A percentile compares a stretch with the other conserved stretches of the same genome.
Conservation (phyloP, 139 green algal species). For the Deuterostichococcus epilithicus region DNA sequence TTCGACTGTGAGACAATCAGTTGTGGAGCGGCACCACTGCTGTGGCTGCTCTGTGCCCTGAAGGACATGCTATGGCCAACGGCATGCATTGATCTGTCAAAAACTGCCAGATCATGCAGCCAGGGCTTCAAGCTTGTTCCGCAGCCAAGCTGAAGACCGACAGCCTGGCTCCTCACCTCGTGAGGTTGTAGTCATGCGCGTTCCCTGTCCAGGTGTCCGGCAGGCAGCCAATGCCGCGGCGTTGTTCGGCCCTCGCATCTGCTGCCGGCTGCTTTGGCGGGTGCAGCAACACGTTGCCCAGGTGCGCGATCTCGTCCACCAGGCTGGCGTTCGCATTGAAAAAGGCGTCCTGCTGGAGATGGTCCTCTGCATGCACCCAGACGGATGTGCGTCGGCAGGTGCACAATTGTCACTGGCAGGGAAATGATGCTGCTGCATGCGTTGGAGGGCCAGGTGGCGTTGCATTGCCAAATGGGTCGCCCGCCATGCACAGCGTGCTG, state of each 20-base stretch:
- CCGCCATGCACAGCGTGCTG: too few relatives aligned
- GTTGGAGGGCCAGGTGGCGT: too few relatives aligned
- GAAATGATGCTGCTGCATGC: too few relatives aligned
- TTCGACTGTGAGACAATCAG: background rate
- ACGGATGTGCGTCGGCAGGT: too few relatives aligned
- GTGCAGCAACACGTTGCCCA: background rate
- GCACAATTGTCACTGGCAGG: too few relatives aligned
- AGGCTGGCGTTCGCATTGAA: background rate
- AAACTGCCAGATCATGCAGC: background rate
- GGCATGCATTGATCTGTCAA: background rate
- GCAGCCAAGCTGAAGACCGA: too few relatives aligned
- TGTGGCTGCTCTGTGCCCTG: background rate
- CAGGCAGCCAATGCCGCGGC: background rate
- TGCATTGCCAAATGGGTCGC: too few relatives aligned
- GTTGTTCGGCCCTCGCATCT: too few relatives aligned
- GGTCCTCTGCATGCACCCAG: background rate
- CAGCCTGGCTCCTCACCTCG: conserved; percentile 8
- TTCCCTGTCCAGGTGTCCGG: background rate
- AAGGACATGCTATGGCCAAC: background rate
- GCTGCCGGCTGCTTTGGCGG: background rate
- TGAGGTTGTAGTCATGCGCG: conserved; percentile 14
- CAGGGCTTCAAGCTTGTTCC: background rate
- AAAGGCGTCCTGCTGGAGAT: background rate
- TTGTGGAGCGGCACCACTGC: too few relatives aligned
- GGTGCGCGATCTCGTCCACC: background rate